Conservation (phyloP, 176 grass and related monocot species). For the Alopecurus myosuroides region DNA sequence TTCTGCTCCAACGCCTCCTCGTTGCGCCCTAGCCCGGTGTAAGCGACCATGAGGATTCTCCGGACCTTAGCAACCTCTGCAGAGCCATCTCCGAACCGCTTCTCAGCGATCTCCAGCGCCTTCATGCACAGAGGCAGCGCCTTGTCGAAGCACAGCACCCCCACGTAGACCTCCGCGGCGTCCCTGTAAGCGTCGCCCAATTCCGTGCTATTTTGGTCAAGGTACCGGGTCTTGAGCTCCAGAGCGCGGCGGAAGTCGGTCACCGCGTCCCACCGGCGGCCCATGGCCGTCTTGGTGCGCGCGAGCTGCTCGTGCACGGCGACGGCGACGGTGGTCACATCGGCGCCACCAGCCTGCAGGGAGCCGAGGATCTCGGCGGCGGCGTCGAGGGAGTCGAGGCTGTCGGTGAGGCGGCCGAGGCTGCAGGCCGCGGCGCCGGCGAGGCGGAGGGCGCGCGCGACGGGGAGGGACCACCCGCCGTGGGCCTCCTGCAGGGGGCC, state of each 20-base stretch:
- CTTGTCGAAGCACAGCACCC: constrained; percentile 48
- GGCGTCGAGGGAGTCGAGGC: constrained; percentile 58
- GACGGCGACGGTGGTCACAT: constrained; percentile 33
- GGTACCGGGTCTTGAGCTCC: constrained; percentile 37
- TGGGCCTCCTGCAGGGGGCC: constrained; percentile 49
- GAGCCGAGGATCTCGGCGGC: constrained; percentile 45
- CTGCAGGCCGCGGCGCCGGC: constrained; percentile 48
- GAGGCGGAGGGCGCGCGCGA: constrained; percentile 57
- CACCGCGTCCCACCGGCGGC: constrained; percentile 56
- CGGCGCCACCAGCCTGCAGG: neutral
- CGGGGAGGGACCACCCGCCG: constrained; percentile 66
- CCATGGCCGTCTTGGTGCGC: constrained; percentile 46
- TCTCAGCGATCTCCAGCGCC: constrained; percentile 41
- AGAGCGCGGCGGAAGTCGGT: constrained; percentile 32
- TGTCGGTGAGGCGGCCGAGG: constrained; percentile 38
- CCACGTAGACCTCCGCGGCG: constrained; percentile 40
- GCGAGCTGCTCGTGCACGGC: constrained; percentile 58
- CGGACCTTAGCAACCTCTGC: constrained; percentile 47
- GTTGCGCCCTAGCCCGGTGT: constrained; percentile 47
- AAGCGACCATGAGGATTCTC: constrained; percentile 41
- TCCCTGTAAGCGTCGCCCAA: constrained; percentile 47
- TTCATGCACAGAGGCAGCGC: constrained; percentile 46
- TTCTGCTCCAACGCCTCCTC: constrained; percentile 57
- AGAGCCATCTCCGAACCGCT: constrained; percentile 27
- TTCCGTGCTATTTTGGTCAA: constrained; percentile 28